Evolutionary conservation across 2,329 filamentous ascomycete genomes (phyloP), one percentile per base, ranked within the genome.

Genomic region (Amphichorda felina): DNA sequence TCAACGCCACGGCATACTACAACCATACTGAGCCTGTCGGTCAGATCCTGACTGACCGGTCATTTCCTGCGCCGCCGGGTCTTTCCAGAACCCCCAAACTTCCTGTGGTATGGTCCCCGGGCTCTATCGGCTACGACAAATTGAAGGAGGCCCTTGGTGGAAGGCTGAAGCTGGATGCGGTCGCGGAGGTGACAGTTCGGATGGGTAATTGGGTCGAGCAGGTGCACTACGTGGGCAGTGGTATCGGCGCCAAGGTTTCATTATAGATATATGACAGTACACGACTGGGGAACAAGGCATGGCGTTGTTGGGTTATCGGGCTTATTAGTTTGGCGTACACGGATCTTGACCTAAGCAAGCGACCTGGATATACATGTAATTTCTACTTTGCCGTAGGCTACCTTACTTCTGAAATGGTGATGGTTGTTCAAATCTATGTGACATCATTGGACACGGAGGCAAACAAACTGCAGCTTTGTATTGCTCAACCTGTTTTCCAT

Each of bases 1-100:
- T 96, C 47, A 81, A 94, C 49, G 89, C 89, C 6, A 86, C 81
- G 2, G 87, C 91, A 0, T 81, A 77, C 41, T 93, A 94, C 56
- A 86, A 94, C 43, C 73, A 82, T 41, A 82, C 78, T 8, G 76
- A 89, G 35, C 71, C 77, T 2, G 68, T 94, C 0, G 91, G 88
- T 2, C 72, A 67, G 18, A 95, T 96, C 39, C 45, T 80, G 17
- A 85, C 91, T 51, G 68, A 79, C 27, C 53, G 75, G 13, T 75
- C 83, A 0, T 89, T 96, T 48, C 71, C 75, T 2, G 81, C 87
- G 2, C 79, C 80, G 0, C 86, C 88, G 0, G 85, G 87, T 0
- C 53, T 72, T 1, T 82, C 79, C 2, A 60, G 72, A 38, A 84
- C 82, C 0, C 89, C 89, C 1, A 72, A 71, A 38, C 53, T 98